phyloP scores from a whole-genome alignment of 495 filamentous ascomycete species.

The Daldinia bambusicola region DNA sequence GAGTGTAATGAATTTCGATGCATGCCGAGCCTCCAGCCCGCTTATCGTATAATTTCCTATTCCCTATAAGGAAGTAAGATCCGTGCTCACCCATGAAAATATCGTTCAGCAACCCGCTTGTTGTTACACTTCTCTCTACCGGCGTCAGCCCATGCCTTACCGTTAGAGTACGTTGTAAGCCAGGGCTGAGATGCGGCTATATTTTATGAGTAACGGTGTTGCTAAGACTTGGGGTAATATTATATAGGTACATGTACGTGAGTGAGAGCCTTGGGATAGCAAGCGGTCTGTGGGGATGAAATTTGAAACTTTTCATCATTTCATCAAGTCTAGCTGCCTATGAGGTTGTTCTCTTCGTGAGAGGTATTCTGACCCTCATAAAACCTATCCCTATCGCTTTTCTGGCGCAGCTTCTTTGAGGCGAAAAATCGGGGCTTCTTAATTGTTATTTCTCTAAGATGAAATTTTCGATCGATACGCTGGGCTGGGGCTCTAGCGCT shows the following conservation, averaged over 20 bases:
- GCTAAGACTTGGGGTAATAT: not conserved
- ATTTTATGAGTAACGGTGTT: not conserved
- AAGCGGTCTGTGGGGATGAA: not conserved
- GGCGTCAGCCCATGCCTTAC: not conserved
- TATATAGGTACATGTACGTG: no score
- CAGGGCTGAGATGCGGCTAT: not conserved
- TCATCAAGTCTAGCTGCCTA: not conserved
- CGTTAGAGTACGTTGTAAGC: not conserved
- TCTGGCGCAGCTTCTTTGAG: not conserved
- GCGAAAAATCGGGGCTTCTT: not conserved
- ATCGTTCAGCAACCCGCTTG: not conserved
- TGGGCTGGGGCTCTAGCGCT: not conserved
- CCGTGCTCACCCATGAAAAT: not conserved
- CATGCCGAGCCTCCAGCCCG: no score
- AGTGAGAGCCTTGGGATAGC: not conserved
- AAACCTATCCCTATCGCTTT: not conserved
- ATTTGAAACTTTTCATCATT: not conserved
- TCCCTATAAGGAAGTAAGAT: constrained; percentile 3
- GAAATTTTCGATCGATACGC: not conserved
- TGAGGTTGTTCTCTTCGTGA: not conserved
- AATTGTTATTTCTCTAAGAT: not conserved
- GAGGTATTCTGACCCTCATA: not conserved
- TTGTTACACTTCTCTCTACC: not conserved
- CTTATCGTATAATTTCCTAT: not conserved
- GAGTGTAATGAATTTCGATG: no score